Evolutionary conservation across 768 basidiomycete species (phyloP), one percentile per base, ranked within the genome.

Genomic region (Hericium erinaceus): DNA sequence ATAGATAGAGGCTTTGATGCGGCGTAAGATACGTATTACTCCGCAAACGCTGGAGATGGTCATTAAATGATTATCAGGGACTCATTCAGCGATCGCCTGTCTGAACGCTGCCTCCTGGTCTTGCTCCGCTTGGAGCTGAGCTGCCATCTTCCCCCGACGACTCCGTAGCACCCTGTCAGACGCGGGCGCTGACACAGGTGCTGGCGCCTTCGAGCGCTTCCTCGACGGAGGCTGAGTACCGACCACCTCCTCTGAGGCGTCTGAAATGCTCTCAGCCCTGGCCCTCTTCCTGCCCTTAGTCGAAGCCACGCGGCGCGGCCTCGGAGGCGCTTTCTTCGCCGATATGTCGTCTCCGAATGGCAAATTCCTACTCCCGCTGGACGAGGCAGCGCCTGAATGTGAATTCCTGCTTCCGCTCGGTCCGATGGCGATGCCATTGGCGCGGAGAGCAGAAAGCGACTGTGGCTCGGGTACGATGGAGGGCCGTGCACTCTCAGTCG

Each of bases 121-220:
- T 52, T 24, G 49, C 55, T 57, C 57, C 20, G 56, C 33, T 11
- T 46, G 51, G 22, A 48, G 16, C 49, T 52, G 39, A 48, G 51
- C 57, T 18, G 39, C 48, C 26, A 50, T 53, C 53, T 58, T 61
- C 44, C 33, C 50, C 20, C 56, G 60, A 28, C 57, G 61, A 18
- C 57, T 39, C n/a, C 61, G 61, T 20, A 62, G 60, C 12, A 60
- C 58, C 22, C 61, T 39, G 52, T 59, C 62, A 10, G 62, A 61
- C 24, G 52, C 41, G 18, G 62, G 60, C 12, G n/a, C 55, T 16
- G 20, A 11, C 26, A 37, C 22, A 1, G 48, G 11, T 28, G 33
- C 44, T 28, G 33, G 16, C 39, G 33, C 40, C 52, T 28, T 18
- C 5, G n/a, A 20, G 7, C 76, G 68, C 65, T 75, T 65, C 64